These are phyloP conservation scores for Fusarium caatingaense DNA, from an alignment of 2,329 filamentous ascomycete species.

Conservation along the genomic window DNA sequence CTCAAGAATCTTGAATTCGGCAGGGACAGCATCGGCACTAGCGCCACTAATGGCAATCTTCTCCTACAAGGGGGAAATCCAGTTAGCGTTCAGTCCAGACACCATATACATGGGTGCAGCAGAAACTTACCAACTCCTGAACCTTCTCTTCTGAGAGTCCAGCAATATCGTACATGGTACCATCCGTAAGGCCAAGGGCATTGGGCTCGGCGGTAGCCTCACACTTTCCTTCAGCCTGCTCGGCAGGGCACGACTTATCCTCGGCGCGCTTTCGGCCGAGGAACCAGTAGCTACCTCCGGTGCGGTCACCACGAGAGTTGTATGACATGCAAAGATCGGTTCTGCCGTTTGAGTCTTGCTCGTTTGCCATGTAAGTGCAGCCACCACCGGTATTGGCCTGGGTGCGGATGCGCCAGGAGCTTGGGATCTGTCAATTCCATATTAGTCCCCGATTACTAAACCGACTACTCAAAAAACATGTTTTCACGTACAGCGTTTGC, in stretches of 20 bases:
- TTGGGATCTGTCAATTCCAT: background rate
- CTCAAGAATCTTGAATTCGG: background rate
- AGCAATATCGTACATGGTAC: background rate
- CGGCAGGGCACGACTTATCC: background rate
- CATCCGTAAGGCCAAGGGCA: background rate
- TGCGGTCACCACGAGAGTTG: background rate
- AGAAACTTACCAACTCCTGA: background rate
- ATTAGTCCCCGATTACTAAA: accelerated
- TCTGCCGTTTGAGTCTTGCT: background rate
- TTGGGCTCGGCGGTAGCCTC: background rate
- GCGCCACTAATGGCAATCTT: background rate
- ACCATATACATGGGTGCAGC: background rate
- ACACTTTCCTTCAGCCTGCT: background rate
- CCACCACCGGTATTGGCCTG: background rate
- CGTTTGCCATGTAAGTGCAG: background rate
- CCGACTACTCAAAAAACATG: accelerated
- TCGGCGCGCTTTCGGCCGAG: background rate
- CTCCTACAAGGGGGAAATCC: accelerated
- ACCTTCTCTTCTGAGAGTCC: background rate
- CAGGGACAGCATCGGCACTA: background rate
- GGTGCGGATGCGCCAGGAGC: background rate
- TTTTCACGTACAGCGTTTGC: background rate
- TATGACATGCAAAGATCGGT: background rate
- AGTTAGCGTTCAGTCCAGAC: background rate
- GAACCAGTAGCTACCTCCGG: background rate